A percentile compares a stretch with the other conserved stretches of the same genome.
Evolutionary conservation across 1,139 yeast species (phyloP).

Genomic region (Yamadazyma taylorii): DNA sequence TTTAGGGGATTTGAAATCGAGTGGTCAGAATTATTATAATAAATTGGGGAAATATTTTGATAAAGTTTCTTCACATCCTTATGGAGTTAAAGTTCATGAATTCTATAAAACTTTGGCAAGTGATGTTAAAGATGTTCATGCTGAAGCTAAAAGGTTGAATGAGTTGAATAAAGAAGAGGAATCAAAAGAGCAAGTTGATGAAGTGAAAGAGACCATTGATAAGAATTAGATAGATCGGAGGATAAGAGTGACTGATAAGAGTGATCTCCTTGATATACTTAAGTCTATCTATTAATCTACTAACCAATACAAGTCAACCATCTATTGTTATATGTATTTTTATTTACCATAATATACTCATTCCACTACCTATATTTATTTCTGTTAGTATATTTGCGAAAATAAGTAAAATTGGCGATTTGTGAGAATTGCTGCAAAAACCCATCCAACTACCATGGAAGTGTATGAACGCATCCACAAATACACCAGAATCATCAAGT

Average conservation of each 20-base stretch:
- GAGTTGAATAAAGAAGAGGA: conserved; percentile 48
- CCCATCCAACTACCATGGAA: background rate
- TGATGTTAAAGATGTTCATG: conserved; percentile 65
- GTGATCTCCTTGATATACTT: no score
- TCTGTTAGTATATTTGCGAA: background rate
- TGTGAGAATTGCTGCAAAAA: conserved; percentile 8
- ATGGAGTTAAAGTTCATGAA: conserved; percentile 40
- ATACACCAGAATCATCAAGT: background rate
- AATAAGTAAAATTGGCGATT: background rate
- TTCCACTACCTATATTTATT: no score
- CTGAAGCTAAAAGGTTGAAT: conserved; percentile 70
- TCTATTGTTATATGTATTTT: no score
- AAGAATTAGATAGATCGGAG: conserved; percentile 4
- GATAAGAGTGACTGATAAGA: no score
- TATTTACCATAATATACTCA: no score
- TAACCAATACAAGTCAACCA: no score
- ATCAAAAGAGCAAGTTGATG: conserved; percentile 13
- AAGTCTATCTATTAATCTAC: no score
- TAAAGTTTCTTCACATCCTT: conserved; percentile 33
- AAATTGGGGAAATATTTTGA: conserved; percentile 37
- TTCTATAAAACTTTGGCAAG: conserved; percentile 44
- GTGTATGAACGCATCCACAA: background rate
- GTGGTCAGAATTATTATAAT: conserved; percentile 18
- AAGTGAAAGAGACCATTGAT: conserved; percentile 15
- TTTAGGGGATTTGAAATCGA: conserved; percentile 30